phyloP scores from a whole-genome alignment of 768 basidiomycete species.

The Leucocoprinus leucothites region DNA sequence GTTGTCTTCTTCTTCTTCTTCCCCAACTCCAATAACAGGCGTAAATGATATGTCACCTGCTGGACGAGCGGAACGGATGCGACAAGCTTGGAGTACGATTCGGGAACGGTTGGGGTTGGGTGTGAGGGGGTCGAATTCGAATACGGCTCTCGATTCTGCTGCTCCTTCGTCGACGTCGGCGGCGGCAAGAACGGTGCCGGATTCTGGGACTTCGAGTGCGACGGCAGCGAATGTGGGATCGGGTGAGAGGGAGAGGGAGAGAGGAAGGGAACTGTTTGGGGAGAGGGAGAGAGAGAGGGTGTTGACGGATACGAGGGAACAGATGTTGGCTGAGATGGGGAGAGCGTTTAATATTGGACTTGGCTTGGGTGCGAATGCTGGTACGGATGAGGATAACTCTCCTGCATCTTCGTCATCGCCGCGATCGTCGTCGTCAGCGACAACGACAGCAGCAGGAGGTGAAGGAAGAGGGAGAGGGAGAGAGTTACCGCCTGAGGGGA shows the following conservation, averaged over 20 bases:
- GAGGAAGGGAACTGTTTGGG: background rate
- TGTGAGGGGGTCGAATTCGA: slow-evolving; percentile 19
- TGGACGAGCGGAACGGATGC: slow-evolving; percentile 45
- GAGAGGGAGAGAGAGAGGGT: slow-evolving; percentile 10
- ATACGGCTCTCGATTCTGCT: slow-evolving; percentile 1
- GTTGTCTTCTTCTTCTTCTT: slow-evolving; percentile 19
- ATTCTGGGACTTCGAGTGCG: no score
- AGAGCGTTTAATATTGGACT: slow-evolving; percentile 76
- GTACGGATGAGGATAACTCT: slow-evolving; percentile 6
- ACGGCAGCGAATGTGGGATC: no score
- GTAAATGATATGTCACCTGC: slow-evolving; percentile 28
- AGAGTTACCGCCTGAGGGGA: slow-evolving; percentile 48
- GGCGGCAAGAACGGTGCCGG: no score
- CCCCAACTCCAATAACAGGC: slow-evolving; percentile 33
- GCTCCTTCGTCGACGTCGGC: background rate
- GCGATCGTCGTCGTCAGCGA: slow-evolving; percentile 3
- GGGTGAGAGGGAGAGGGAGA: background rate
- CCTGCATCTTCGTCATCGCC: slow-evolving; percentile 5
- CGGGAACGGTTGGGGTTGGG: slow-evolving; percentile 65
- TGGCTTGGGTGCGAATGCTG: slow-evolving; percentile 29
- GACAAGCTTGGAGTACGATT: slow-evolving; percentile 65
- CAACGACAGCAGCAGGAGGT: background rate
- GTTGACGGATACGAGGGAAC: slow-evolving; percentile 54
- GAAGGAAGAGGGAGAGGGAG: slow-evolving; percentile 7
- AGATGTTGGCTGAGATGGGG: slow-evolving; percentile 80